A percentile compares a stretch with the other conserved stretches of the same genome.
phyloP scores from a whole-genome alignment of 805 yeast genomes.

The Pichia ethanolica region DNA sequence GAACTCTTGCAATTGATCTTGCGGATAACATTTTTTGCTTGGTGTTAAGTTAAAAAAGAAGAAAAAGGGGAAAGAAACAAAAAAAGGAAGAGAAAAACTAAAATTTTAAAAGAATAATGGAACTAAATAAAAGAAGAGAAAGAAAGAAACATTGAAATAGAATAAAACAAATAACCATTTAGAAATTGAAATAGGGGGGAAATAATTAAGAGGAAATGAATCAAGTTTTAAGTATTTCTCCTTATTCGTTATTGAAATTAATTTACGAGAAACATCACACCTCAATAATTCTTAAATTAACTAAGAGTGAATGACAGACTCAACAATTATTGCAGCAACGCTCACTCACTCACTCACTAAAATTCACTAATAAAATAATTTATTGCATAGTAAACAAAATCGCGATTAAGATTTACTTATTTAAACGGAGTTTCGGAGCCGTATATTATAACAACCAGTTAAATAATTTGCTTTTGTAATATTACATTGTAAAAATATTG shows the following conservation, averaged over 20 bases:
- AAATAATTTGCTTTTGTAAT: neutral
- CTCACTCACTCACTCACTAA: no score
- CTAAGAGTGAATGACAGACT: no score
- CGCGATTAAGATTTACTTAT: no score
- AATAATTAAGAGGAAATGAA: neutral
- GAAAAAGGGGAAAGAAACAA: neutral
- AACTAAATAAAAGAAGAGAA: neutral
- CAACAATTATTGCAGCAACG: no score
- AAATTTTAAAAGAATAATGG: no score
- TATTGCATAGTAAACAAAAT: no score
- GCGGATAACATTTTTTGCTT: conserved; percentile 23
- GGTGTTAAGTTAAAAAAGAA: neutral
- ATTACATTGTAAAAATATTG: neutral
- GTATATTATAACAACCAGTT: neutral
- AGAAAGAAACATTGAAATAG: no score
- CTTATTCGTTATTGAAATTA: neutral
- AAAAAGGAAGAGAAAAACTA: neutral
- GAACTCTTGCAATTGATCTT: conserved; percentile 23
- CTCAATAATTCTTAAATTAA: neutral
- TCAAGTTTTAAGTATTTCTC: neutral
- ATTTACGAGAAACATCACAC: neutral
- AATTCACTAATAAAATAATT: no score
- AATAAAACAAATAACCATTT: neutral
- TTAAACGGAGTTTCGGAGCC: conserved; percentile 6
- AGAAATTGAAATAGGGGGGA: neutral